Evolutionary conservation across 2,329 filamentous ascomycete genomes (phyloP).

Genomic region (Cercospora beticola): DNA sequence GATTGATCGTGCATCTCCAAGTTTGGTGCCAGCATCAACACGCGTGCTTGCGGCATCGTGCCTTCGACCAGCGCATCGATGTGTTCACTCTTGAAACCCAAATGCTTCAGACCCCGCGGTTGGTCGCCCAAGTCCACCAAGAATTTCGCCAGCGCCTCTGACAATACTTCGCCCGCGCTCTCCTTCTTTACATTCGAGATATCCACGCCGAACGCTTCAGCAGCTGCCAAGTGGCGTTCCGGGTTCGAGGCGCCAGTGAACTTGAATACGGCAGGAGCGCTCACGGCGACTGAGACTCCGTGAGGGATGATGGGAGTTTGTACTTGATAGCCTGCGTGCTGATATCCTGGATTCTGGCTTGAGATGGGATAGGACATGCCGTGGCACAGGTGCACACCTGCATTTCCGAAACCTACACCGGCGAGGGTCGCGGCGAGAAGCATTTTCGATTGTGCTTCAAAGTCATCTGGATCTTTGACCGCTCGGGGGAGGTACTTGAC

Average conservation of each 20-base stretch:
- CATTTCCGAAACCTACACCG: constrained; percentile 95
- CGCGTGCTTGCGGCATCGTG: constrained; percentile 86
- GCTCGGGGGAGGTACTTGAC: constrained; percentile 91
- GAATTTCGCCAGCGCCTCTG: constrained; percentile 79
- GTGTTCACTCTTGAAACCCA: constrained; percentile 76
- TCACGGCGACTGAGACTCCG: constrained; percentile 91
- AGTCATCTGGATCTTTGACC: constrained; percentile 82
- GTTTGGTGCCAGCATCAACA: constrained; percentile 86
- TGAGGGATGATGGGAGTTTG: constrained; percentile 82
- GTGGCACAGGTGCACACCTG: constrained; percentile 85
- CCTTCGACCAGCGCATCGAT: constrained; percentile 86
- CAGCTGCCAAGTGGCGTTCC: constrained; percentile 83
- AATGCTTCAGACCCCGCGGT: constrained; percentile 75
- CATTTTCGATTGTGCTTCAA: constrained; percentile 94
- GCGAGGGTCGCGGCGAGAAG: constrained; percentile 89
- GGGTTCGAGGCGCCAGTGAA: constrained; percentile 93
- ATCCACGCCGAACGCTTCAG: constrained; percentile 88
- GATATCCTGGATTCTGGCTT: constrained; percentile 88
- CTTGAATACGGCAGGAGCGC: constrained; percentile 87
- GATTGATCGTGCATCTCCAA: constrained; percentile 54
- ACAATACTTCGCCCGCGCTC: constrained; percentile 83
- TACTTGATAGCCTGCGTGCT: constrained; percentile 82
- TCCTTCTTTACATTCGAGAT: constrained; percentile 83
- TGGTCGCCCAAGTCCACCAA: constrained; percentile 83
- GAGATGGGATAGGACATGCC: constrained; percentile 98